phyloP scores from a whole-genome alignment of 1,284 basidiomycete genomes.

The Anthracocystis setariae region DNA sequence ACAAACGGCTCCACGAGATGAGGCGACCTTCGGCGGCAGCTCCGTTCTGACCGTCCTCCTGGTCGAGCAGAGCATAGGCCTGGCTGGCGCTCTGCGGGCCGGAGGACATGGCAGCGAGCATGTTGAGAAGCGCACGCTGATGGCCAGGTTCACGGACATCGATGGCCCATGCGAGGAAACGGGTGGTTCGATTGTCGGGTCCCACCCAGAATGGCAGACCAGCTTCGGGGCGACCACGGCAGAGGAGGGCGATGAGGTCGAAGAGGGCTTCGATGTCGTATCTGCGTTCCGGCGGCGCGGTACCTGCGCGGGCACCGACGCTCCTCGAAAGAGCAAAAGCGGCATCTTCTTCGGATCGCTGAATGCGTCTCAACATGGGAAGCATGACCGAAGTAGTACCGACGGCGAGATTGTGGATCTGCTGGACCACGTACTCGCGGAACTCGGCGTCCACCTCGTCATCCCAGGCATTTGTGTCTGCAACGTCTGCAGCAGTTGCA shows the following conservation, averaged over 20 bases:
- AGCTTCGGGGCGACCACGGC: constrained; percentile 56
- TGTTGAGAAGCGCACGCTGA: constrained; percentile 64
- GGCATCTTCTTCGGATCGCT: constrained; percentile 65
- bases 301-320: constrained; percentile 15
- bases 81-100: constrained; percentile 64
- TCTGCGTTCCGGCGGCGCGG: constrained; percentile 60
- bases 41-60: constrained; percentile 33
- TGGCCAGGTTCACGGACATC: constrained; percentile 65
- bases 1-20: constrained; percentile 63
- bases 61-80: constrained; percentile 59
- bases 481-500: constrained; percentile 48
- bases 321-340: constrained; percentile 56
- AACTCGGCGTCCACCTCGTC: constrained; percentile 66
- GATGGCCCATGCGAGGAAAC: constrained; percentile 66
- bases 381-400: constrained; percentile 56
- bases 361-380: constrained; percentile 62
- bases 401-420: constrained; percentile 57
- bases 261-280: constrained; percentile 67
- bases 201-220: constrained; percentile 63
- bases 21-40: constrained; percentile 55
- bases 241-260: constrained; percentile 61
- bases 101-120: constrained; percentile 62
- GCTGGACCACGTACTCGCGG: constrained; percentile 63
- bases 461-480: constrained; percentile 62
- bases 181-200: constrained; percentile 69